Evolutionary conservation across 2,329 filamentous ascomycete species (phyloP), one percentile per base, ranked within the genome.

Genomic region (Fusarium chuoi): DNA sequence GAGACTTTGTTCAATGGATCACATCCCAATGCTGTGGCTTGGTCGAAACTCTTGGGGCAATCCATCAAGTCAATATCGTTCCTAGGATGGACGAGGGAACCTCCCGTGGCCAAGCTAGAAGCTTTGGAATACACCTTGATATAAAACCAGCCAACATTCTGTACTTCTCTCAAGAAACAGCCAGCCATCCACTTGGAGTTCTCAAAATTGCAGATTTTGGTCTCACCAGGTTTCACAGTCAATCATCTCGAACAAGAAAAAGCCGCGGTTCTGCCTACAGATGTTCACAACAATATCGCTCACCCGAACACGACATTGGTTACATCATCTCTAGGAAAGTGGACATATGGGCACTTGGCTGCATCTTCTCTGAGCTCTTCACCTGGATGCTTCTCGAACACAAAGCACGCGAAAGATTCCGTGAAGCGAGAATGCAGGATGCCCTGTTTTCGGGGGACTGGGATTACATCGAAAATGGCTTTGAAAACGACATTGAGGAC

Each of bases 371-470:
- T 1, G 24, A 69, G 9, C 6, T 59, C 4, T 10, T 70, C 14
- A 70, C 67, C 0, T 69, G 65, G 67, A 24, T 46, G 3, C 62
- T 70, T 2, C 64, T 63, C 0, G 35, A 41, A 6, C 3, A 3
- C 0, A 14, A 11, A 15, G 52, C n/a, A 0, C n/a, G 60, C 0
- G 6, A 35, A 3, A 1, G 4, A 0, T 63, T 39, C 0, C 35
- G 26, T 15, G 0, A 48, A 35, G 28, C n/a, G 22, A 20, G 60
- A 28, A 28, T 0, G 14, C 14, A 26, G 0, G 41, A 63, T 35
- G 1, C 5, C 4, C 5, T 56, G 0, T 59, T 15, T 1, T 59
- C 60, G 0, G 60, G 60, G 3, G n/a, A 26, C 8, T 51, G 30
- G 45, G 0, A 22, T 1, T 15, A 7, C 12, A 3, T 22, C 9